Evolutionary conservation across 202 grass and related monocot genomes (phyloP).

Genomic region (Musa balbisiana): DNA sequence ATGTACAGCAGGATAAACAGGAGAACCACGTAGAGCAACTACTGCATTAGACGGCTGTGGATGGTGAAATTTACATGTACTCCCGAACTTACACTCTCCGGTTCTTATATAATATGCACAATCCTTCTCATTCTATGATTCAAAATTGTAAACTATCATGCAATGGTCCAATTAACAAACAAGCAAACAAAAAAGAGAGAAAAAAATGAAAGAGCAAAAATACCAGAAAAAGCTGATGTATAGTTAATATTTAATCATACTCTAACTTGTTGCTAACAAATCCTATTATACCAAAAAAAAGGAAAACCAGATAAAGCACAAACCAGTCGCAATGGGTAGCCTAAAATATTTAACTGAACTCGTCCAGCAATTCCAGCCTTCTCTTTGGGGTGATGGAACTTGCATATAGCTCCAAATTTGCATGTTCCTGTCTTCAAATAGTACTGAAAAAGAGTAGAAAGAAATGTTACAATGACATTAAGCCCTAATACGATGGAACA

Average conservation of each 20-base stretch:
- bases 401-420: slow-evolving; percentile 96
- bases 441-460: slow-evolving; percentile 41
- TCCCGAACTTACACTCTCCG: slow-evolving; percentile 84
- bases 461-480: neutral
- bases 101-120: slow-evolving; percentile 87
- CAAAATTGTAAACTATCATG: slow-evolving; percentile 40
- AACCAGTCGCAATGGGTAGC: slow-evolving; percentile 69
- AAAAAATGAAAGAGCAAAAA: neutral
- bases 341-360: slow-evolving; percentile 64
- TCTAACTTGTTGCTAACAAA: neutral
- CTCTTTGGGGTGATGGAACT: slow-evolving; percentile 86
- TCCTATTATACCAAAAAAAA: neutral
- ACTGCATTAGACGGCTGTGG: slow-evolving; percentile 75
- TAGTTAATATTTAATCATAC: slow-evolving; percentile 3
- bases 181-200: slow-evolving; percentile 1
- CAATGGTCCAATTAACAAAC: slow-evolving; percentile 17
- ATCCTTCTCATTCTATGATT: slow-evolving; percentile 79
- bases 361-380: slow-evolving; percentile 72
- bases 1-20: slow-evolving; percentile 59
- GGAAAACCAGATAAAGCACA: slow-evolving; percentile 34
- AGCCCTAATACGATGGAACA: neutral
- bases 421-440: slow-evolving; percentile 86
- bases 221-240: too few relatives aligned
- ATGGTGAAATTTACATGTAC: slow-evolving; percentile 92
- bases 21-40: slow-evolving; percentile 47